phyloP scores from a whole-genome alignment of 2,329 filamentous ascomycete genomes.

The Alternaria sp. region DNA sequence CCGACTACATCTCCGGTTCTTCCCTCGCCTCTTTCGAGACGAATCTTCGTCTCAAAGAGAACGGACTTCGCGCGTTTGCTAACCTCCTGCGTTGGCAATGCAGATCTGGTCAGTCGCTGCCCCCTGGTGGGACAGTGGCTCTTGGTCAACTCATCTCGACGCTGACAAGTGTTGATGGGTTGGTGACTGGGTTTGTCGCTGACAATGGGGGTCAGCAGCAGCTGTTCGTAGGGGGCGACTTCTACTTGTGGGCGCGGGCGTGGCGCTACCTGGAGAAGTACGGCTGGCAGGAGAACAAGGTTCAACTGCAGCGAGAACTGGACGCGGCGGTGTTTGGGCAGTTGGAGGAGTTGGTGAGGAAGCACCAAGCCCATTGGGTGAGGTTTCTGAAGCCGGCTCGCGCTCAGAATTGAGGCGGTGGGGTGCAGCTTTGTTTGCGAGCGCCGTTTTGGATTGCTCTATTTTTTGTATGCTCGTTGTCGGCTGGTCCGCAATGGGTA shows the following conservation, averaged over 20 bases:
- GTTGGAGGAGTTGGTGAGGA: not conserved
- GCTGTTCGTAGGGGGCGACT: not conserved
- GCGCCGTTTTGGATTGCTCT: not conserved
- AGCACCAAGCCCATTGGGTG: not conserved
- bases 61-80: not conserved
- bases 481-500: not conserved
- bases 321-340: not conserved
- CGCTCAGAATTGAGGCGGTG: not conserved
- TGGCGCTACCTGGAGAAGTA: not conserved
- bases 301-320: not conserved
- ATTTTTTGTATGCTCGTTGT: slow-evolving; percentile 1
- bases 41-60: not conserved
- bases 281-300: not conserved
- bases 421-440: not conserved
- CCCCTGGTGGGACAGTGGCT: slow-evolving; percentile 1
- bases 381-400: not conserved
- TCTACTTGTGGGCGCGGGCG: not conserved
- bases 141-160: not conserved
- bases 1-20: not conserved
- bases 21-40: not conserved
- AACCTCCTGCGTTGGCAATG: slow-evolving; percentile 4
- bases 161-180: not conserved
- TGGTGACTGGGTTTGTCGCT: slow-evolving; percentile 1
- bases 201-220: not conserved
- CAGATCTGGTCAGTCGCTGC: not conserved